Percentiles rank a stretch among this genome's conserved stretches.
Conservation (phyloP, 371 early-diverging fungal genomes). For the Catenaria anguillulae region DNA sequence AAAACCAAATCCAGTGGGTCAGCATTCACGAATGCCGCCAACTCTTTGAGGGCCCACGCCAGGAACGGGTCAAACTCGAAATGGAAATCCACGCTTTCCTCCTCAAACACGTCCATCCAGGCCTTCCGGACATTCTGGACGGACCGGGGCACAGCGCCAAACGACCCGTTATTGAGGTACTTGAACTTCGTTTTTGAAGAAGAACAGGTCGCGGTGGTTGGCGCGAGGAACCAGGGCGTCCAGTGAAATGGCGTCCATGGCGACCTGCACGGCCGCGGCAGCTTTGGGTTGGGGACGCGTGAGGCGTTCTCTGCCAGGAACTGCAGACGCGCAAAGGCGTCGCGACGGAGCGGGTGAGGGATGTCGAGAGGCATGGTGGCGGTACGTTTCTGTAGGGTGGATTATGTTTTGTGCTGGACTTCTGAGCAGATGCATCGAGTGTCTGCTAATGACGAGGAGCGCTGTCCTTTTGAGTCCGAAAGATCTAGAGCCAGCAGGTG, state of each 20-base stretch:
- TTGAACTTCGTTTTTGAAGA: background rate
- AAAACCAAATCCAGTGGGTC: background rate
- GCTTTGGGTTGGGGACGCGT: too few species aligned
- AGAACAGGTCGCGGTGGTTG: background rate
- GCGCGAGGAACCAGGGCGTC: background rate
- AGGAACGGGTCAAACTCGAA: background rate
- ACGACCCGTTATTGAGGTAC: background rate
- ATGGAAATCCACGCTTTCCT: background rate
- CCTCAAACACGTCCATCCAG: slow-evolving; percentile 1
- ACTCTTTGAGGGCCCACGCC: background rate
- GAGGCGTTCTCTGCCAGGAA: background rate
- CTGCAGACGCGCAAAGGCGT: background rate
- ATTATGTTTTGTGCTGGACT: too few species aligned
- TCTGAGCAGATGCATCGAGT: too few species aligned
- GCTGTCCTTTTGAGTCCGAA: too few species aligned
- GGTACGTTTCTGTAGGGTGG: too few species aligned
- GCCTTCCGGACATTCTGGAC: background rate
- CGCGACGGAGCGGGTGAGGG: background rate
- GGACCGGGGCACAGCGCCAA: background rate
- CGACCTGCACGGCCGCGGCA: background rate
- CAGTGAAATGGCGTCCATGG: background rate
- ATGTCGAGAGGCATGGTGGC: too few species aligned
- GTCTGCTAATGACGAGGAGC: too few species aligned
- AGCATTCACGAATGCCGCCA: background rate
- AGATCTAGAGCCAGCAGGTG: too few species aligned